A percentile compares a stretch with the other conserved stretches of the same genome.
phyloP scores from a whole-genome alignment of 2,329 filamentous ascomycete species.

The Talaromyces sp. region DNA sequence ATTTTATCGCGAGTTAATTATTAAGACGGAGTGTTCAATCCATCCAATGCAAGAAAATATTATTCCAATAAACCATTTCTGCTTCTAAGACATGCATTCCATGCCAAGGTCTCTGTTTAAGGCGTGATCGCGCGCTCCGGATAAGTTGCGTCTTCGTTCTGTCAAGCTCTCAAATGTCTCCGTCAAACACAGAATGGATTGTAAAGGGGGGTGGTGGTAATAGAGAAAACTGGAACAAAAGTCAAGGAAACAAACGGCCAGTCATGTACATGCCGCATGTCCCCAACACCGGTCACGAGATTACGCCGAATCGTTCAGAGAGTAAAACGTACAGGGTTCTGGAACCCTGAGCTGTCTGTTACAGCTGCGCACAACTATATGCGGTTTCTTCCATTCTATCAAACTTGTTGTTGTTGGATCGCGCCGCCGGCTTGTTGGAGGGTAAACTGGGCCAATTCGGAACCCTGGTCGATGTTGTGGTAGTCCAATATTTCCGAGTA shows the following conservation, averaged over 20 bases:
- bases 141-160: background rate
- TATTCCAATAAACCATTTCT: background rate
- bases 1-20: background rate
- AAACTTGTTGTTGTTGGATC: background rate
- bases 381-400: background rate
- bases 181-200: background rate
- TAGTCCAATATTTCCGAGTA: slow-evolving; percentile 99
- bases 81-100: background rate
- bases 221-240: background rate
- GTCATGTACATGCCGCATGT: background rate
- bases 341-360: slow-evolving; percentile 3
- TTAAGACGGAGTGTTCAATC: background rate
- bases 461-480: slow-evolving; percentile 73
- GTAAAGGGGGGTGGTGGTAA: background rate
- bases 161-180: background rate
- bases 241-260: background rate
- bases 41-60: background rate
- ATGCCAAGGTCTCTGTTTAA: background rate
- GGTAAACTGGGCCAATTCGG: slow-evolving; percentile 7
- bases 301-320: background rate
- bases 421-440: slow-evolving; percentile 3
- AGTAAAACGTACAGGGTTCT: slow-evolving; percentile 4
- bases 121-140: background rate
- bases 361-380: background rate
- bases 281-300: background rate